Percentiles rank a stretch among this genome's conserved stretches.
Conservation (phyloP, 2,329 filamentous ascomycete species). For the Epichloe glyceriae region DNA sequence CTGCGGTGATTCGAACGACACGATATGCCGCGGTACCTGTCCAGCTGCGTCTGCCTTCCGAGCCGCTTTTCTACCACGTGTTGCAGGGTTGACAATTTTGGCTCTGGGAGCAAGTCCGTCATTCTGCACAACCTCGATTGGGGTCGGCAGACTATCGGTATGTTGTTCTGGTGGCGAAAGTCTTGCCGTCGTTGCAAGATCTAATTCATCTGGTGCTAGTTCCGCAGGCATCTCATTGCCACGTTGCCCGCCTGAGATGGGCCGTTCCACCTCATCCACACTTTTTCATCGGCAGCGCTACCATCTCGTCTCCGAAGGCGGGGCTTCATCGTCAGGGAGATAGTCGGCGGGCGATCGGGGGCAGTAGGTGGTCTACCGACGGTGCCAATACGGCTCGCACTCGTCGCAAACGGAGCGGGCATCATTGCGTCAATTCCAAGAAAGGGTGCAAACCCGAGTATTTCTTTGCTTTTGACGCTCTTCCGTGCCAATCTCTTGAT, state of each 20-base stretch:
- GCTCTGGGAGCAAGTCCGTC: slow-evolving; percentile 1
- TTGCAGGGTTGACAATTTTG: slow-evolving; percentile 33
- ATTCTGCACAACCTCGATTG: not conserved
- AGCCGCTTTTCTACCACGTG: slow-evolving; percentile 39
- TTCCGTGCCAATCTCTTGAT: slow-evolving; percentile 28
- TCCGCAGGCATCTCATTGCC: not conserved
- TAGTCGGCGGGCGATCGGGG: not conserved
- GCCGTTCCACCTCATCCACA: not conserved
- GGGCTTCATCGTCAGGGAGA: not conserved
- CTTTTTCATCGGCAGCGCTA: not conserved
- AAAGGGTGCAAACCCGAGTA: slow-evolving; percentile 26
- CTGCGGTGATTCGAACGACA: slow-evolving; percentile 21
- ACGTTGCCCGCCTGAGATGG: not conserved
- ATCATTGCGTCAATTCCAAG: slow-evolving; percentile 7
- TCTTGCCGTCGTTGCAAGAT: not conserved
- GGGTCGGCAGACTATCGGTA: not conserved
- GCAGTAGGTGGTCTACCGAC: slow-evolving; percentile 2
- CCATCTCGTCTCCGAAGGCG: not conserved
- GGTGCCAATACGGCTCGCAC: slow-evolving; percentile 4
- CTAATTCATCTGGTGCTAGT: not conserved
- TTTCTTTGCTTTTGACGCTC: slow-evolving; percentile 32
- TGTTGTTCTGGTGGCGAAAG: not conserved
- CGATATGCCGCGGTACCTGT: slow-evolving; percentile 28
- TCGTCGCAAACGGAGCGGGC: slow-evolving; percentile 9
- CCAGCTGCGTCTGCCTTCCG: slow-evolving; percentile 38